Evolutionary conservation across 2,329 filamentous ascomycete genomes (phyloP).

Genomic region (Ophiostoma tasmaniense): DNA sequence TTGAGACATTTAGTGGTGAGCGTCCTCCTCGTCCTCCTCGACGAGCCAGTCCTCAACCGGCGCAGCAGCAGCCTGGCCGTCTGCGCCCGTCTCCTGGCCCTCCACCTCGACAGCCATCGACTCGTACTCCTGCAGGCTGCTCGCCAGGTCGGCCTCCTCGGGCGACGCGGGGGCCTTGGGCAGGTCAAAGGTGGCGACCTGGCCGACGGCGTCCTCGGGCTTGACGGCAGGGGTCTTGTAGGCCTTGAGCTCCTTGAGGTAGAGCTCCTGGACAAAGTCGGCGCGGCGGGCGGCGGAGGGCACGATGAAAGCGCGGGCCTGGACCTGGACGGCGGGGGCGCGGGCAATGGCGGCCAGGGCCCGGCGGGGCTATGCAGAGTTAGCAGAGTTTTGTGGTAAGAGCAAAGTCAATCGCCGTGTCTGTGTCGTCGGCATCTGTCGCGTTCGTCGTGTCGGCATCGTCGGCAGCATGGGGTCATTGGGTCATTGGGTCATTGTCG

Average conservation of each 20-base stretch:
- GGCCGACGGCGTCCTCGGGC: constrained; percentile 76
- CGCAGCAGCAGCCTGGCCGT: constrained; percentile 48
- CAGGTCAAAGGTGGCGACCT: constrained; percentile 77
- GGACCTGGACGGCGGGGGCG: constrained; percentile 29
- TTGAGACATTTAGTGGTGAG: constrained; percentile 36
- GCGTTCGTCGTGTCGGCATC: too few species aligned
- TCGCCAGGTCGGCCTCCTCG: constrained; percentile 88
- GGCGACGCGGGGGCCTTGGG: constrained; percentile 80
- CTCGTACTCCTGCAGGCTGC: constrained; percentile 91
- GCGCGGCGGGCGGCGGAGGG: constrained; percentile 58
- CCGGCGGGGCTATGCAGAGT: constrained; percentile 35
- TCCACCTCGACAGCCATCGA: constrained; percentile 88
- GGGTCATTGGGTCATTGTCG: background rate
- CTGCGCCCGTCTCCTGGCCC: constrained; percentile 63
- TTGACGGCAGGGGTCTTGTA: constrained; percentile 86
- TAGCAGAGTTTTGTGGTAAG: background rate
- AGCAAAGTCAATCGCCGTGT: background rate
- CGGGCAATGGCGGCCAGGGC: constrained; percentile 36
- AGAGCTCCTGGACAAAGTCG: constrained; percentile 96
- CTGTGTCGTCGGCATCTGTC: too few species aligned
- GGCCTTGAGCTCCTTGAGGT: constrained; percentile 88
- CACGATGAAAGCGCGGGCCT: constrained; percentile 41
- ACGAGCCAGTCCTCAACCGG: constrained; percentile 69
- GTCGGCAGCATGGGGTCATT: background rate
- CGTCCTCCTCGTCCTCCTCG: constrained; percentile 59